Conservation (phyloP, 1,284 basidiomycete genomes). For the Violaceomyces palustris region DNA sequence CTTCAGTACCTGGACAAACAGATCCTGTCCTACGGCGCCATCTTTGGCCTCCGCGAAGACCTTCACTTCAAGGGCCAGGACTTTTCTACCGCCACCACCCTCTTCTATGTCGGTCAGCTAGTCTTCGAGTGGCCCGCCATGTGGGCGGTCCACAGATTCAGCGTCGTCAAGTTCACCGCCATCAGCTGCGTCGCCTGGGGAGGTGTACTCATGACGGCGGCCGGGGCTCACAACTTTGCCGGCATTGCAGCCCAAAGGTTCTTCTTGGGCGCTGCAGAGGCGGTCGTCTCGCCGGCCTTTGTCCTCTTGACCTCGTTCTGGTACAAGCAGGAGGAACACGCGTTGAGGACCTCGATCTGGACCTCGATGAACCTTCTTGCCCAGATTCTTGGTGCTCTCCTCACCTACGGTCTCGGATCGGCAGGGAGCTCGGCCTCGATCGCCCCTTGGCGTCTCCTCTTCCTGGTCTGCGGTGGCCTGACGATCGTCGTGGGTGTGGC, state of each 20-base stretch:
- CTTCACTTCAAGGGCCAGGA: slow-evolving; percentile 34
- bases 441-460: slow-evolving; percentile 58
- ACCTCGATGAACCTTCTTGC: slow-evolving; percentile 58
- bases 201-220: slow-evolving; percentile 56
- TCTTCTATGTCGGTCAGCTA: slow-evolving; percentile 58
- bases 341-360: slow-evolving; percentile 54
- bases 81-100: slow-evolving; percentile 31
- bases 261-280: slow-evolving; percentile 45
- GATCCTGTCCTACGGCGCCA: slow-evolving; percentile 56
- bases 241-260: slow-evolving; percentile 57
- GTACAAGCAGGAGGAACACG: slow-evolving; percentile 54
- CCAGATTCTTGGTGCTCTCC: slow-evolving; percentile 54
- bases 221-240: slow-evolving; percentile 50
- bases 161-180: slow-evolving; percentile 50
- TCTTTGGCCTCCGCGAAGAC: slow-evolving; percentile 58
- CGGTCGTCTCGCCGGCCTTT: slow-evolving; percentile 57
- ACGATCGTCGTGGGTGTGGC: slow-evolving; percentile 56
- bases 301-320: slow-evolving; percentile 57
- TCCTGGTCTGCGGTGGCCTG: slow-evolving; percentile 56
- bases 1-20: slow-evolving; percentile 58
- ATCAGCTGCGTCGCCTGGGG: slow-evolving; percentile 55
- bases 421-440: slow-evolving; percentile 51
- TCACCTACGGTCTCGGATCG: slow-evolving; percentile 57
- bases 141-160: slow-evolving; percentile 55
- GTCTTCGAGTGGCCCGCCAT: slow-evolving; percentile 55